Base-by-base conservation (phyloP, 2,329 filamentous ascomycete genomes). In the Arthrobotrys musiformis region DNA sequence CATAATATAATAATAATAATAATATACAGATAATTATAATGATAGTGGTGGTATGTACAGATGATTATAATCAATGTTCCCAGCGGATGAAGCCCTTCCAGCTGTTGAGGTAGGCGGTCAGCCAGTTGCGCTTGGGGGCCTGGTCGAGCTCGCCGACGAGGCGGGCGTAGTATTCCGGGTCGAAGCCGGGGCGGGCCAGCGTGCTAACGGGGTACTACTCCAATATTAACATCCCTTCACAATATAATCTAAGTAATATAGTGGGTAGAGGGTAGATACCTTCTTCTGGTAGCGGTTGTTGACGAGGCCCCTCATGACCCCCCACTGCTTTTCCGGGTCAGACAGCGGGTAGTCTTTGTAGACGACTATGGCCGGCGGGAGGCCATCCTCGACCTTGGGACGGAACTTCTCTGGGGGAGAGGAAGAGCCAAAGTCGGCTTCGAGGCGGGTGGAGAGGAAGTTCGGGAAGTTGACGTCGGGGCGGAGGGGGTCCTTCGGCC, bases 401-500 rank as follows among this genome's bases (percentile, higher is more conserved):
- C 63, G 60, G 33, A 56, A 28, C 52, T 60, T 64, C 48, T 54
- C 72, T 13, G 69, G 66, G 8, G 73, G 66, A 9, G 66, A 33
- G 17, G 54, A 30, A 15, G 70, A 42, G 8, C 80, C 76, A 70
- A 82, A 83, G 50, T 80, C 72, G 35, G 78, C 77, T 68, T 86
- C 84, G 60, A 88, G 82, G 28, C 86, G 85, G 69, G 84, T 84
- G 22, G 82, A 82, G 58, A 91, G 83, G 35, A 88, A 85, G 79
- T 88, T 86, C 80, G 88, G 88, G 79, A 91, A 86, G 82, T 90
- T 89, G 81, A 87, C 85, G 72, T 89, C 86, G 6, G 89, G 89
- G 0, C 90, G 88, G 50, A 91, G 85, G 72, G 85, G 84, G 81
- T 91, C 89, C 80, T 87, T 87, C 52, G 90, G 90, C 90, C 90